Evolutionary conservation across 164 flowering plant genomes (phyloP), one percentile per base, ranked within the genome.

Genomic region (Umbellularia californica): DNA sequence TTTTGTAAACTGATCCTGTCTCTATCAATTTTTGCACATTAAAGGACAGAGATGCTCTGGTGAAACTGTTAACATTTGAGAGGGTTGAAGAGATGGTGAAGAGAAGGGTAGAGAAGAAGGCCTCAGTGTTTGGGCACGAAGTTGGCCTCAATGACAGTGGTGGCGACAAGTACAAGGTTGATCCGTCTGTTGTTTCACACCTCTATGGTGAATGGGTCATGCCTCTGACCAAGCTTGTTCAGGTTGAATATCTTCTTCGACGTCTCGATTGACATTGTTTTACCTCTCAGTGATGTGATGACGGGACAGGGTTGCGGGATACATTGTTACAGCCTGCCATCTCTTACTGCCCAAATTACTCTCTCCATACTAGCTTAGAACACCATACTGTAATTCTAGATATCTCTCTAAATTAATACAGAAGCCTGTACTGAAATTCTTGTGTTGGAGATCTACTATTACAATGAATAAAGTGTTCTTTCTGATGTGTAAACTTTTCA

Each of bases 161-260:
- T 3, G 70, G 23, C 50, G 66, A 73, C 1, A 82, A 80, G 52
- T 84, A 72, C 78, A 95, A 95, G 83, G 77, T 95, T 25, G 83
- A 89, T 60, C 99, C 98, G 2, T 70, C 82, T 0, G 68, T 87
- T 3, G 90, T 85, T 71, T 70, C 87, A 75, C 84, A 77, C 27
- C 83, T 93, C 62, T 95, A 95, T 69, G 88, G 70, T n/a, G 89
- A 93, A 22, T 92, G 96, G 98, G 83, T 95, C 25, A 92, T 95
- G 78, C 99, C 98, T 50, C 81, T 95, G n/a, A 95, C 99, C 19
- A 95, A 95, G 80, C 74, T 58, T 7, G 97, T 95, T 66, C 62
- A 95, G 81, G 97, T 95, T 19, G 88, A 89, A 70, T 95, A 93
- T 79, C 95, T 95, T 72, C 90, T 95, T 11, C 87, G 88, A 1